Conservation (phyloP, 495 filamentous ascomycete genomes). For the Darksidea phi region DNA sequence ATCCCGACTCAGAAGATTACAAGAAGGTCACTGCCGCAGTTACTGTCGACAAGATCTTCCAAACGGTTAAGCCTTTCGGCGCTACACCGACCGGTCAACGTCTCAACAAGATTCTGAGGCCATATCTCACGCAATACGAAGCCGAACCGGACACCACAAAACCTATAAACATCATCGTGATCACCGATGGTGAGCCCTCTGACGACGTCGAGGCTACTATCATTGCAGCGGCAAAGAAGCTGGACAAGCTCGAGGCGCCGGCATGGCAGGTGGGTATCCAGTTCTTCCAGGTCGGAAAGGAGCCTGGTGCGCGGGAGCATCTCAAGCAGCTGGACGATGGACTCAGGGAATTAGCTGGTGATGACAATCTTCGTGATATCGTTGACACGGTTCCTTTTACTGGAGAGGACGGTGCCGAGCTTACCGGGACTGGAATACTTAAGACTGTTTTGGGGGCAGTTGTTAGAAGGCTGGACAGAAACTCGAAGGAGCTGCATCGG, state of each 20-base stretch:
- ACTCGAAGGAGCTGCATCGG: slow-evolving; percentile 31
- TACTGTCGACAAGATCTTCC: slow-evolving; percentile 66
- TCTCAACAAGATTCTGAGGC: slow-evolving; percentile 69
- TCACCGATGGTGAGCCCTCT: slow-evolving; percentile 84
- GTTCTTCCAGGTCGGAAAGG: slow-evolving; percentile 92
- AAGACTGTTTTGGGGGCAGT: slow-evolving; percentile 57
- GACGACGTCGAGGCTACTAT: slow-evolving; percentile 80
- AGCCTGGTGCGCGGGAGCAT: slow-evolving; percentile 60
- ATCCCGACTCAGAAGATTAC: slow-evolving; percentile 49
- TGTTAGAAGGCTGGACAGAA: slow-evolving; percentile 28
- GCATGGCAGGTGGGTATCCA: slow-evolving; percentile 91
- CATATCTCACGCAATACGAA: slow-evolving; percentile 57
- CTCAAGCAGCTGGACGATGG: slow-evolving; percentile 78
- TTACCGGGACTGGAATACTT: slow-evolving; percentile 69
- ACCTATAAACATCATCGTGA: slow-evolving; percentile 88
- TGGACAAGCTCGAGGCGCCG: slow-evolving; percentile 71
- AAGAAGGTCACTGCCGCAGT: slow-evolving; percentile 54
- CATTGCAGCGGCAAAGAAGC: slow-evolving; percentile 60
- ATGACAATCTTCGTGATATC: slow-evolving; percentile 73
- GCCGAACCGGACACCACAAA: slow-evolving; percentile 56
- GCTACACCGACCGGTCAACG: slow-evolving; percentile 74
- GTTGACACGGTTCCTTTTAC: slow-evolving; percentile 88
- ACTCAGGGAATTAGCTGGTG: slow-evolving; percentile 52
- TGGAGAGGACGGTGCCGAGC: slow-evolving; percentile 43
- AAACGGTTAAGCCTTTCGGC: slow-evolving; percentile 59